These are phyloP conservation scores for Nitzschia sp. DNA, from an alignment of 108 stramenopile genomes.

Conservation along the genomic window DNA sequence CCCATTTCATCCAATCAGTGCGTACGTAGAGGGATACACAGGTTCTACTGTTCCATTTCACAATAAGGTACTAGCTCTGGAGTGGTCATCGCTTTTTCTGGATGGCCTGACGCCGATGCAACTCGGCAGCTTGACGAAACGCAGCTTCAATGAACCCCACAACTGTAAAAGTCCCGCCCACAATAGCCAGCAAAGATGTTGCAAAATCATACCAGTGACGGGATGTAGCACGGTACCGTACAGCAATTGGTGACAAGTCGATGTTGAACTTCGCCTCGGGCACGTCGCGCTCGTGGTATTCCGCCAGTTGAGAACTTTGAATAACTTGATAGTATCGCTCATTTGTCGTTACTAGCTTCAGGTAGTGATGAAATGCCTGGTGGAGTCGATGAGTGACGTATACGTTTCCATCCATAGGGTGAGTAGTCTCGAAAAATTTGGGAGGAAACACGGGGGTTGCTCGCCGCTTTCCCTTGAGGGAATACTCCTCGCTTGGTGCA, in stretches of 20 bases:
- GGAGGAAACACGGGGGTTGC: conserved; percentile 1
- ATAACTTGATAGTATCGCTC: conserved; percentile 53
- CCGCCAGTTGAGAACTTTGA: conserved; percentile 64
- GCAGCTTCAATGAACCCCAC: conserved; percentile 85
- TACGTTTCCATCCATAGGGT: conserved; percentile 79
- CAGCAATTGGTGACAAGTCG: conserved; percentile 83
- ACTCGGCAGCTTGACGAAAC: conserved; percentile 8
- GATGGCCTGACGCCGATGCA: background rate
- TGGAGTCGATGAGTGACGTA: conserved; percentile 77
- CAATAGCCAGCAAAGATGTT: conserved; percentile 87
- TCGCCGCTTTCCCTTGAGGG: background rate
- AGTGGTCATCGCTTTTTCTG: background rate
- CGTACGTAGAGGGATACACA: too few species aligned
- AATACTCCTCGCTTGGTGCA: conserved; percentile 41
- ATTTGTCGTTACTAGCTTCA: conserved; percentile 79
- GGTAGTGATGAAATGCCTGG: conserved; percentile 92
- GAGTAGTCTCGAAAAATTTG: conserved; percentile 29
- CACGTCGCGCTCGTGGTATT: conserved; percentile 46
- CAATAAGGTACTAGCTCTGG: too few species aligned
- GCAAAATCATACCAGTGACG: conserved; percentile 90
- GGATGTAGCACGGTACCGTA: conserved; percentile 30
- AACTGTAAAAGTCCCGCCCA: conserved; percentile 94
- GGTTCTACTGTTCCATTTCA: too few species aligned
- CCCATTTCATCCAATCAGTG: too few species aligned
- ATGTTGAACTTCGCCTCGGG: conserved; percentile 85